Evolutionary conservation across 441 rosid species (phyloP), one percentile per base, ranked within the genome.

Genomic region (Erysimum cheiri): DNA sequence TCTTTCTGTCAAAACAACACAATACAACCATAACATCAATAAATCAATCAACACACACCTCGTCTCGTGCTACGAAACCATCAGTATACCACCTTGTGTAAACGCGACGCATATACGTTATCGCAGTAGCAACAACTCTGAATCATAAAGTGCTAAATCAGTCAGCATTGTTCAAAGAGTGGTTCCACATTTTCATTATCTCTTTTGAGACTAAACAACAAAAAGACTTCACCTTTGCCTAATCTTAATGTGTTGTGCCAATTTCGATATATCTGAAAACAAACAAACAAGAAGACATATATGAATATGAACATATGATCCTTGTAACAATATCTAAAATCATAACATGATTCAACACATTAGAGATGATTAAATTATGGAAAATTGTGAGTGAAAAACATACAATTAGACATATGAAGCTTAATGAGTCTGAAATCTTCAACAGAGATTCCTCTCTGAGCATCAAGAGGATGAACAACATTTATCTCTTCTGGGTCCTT

Each of bases 111-210:
- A 92, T 94, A 66, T 90, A 94, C 15, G 98, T 80, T 64, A 90
- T 72, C 22, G 97, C 97, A 60, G 98, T 90, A 49, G 97, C 97
- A 14, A 94, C 87, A 59, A 91, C 97, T 88, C 97, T 94, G 92
- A 78, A 86, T 49, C 71, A 61, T 52, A 61, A 33, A 4, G 24
- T 40, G 29, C 13, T 11, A 24, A 8, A 61, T 48, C 52, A 26
- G 28, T 65, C 47, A 52, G 65, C 78, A 69, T 56, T 70, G 61
- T 56, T 5, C 24, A 60, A 53, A 40, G 6, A 9, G 9, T 64
- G 15, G n/a, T 24, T 4, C 22, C 14, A 29, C 28, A 60, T 24
- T 53, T 44, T 44, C 32, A 28, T 24, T 28, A 36, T 6, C 44
- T 60, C 33, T 15, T 29, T 0, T 10, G 28, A n/a, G 33, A 41